Evolutionary conservation across 2,329 filamentous ascomycete species (phyloP).

Genomic region (Sporothrix inflata): DNA sequence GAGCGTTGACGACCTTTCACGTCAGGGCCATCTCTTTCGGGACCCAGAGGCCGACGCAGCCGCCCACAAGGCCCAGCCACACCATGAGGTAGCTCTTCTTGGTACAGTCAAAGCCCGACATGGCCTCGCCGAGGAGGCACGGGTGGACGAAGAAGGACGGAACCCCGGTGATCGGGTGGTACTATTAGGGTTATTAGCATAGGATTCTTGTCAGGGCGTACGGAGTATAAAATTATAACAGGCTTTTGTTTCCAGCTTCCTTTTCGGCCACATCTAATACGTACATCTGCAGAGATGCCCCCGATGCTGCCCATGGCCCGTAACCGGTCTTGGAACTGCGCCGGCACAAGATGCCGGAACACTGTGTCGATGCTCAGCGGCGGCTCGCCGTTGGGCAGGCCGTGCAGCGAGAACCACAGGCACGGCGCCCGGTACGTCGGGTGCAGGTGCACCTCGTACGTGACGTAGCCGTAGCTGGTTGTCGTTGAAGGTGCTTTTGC

Average conservation of each 20-base stretch:
- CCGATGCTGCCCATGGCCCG: conserved; percentile 66
- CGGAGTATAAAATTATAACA: not conserved
- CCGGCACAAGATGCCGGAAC: conserved; percentile 71
- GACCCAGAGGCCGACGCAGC: conserved; percentile 76
- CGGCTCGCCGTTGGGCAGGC: conserved; percentile 58
- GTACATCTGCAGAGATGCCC: conserved; percentile 75
- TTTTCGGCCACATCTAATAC: conserved; percentile 43
- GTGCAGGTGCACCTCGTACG: conserved; percentile 76
- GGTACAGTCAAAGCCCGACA: conserved; percentile 66
- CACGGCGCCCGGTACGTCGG: conserved; percentile 75
- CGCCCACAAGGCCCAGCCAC: conserved; percentile 88
- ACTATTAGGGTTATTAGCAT: conserved; percentile 50
- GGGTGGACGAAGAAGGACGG: conserved; percentile 92
- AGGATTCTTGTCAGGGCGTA: not conserved
- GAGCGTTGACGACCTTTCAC: conserved; percentile 33
- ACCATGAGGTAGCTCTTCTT: conserved; percentile 75
- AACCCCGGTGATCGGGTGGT: conserved; percentile 78
- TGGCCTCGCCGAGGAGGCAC: conserved; percentile 82
- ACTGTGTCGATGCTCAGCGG: conserved; percentile 68
- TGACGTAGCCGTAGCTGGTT: conserved; percentile 53
- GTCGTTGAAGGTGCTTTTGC: conserved; percentile 37
- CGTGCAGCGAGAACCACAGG: conserved; percentile 72
- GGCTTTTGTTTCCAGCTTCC: not conserved
- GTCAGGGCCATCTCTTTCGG: conserved; percentile 67
- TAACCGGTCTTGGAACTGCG: conserved; percentile 64